phyloP scores from a whole-genome alignment of 2,329 filamentous ascomycete genomes.

The Fusarium aywerte region DNA sequence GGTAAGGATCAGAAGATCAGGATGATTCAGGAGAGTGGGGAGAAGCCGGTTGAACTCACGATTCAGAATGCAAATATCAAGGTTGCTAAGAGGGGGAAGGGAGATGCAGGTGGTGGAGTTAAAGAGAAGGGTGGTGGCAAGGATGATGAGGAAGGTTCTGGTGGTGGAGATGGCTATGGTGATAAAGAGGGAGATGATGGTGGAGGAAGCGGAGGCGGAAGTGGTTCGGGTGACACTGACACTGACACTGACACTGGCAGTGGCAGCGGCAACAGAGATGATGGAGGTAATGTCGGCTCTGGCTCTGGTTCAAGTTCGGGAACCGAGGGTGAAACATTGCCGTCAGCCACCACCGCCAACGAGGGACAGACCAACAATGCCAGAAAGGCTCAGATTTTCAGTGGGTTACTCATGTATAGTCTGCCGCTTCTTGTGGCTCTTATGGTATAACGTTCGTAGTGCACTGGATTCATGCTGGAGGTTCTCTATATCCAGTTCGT shows the following conservation, averaged over 20 bases:
- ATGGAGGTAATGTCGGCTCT: background rate
- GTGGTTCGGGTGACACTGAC: background rate
- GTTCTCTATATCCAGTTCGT: background rate
- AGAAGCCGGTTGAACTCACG: constrained; percentile 9
- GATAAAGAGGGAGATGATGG: rapidly evolving
- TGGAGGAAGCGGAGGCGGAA: background rate
- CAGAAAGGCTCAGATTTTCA: background rate
- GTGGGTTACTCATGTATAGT: background rate
- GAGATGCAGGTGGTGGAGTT: background rate
- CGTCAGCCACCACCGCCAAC: background rate
- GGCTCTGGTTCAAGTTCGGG: background rate
- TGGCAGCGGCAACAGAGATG: background rate
- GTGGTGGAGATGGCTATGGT: background rate
- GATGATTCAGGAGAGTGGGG: constrained; percentile 6
- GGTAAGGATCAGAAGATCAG: constrained; percentile 14
- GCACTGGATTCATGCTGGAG: rapidly evolving
- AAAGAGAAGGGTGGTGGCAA: too few species aligned
- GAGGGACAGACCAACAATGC: background rate
- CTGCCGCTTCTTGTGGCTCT: background rate
- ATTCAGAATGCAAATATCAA: constrained; percentile 13
- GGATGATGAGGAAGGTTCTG: background rate
- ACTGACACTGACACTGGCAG: background rate
- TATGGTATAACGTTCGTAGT: background rate
- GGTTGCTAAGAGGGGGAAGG: background rate
- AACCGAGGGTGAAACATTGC: background rate